phyloP scores from a whole-genome alignment of 2,329 filamentous ascomycete genomes.

The Xylaria sp. region DNA sequence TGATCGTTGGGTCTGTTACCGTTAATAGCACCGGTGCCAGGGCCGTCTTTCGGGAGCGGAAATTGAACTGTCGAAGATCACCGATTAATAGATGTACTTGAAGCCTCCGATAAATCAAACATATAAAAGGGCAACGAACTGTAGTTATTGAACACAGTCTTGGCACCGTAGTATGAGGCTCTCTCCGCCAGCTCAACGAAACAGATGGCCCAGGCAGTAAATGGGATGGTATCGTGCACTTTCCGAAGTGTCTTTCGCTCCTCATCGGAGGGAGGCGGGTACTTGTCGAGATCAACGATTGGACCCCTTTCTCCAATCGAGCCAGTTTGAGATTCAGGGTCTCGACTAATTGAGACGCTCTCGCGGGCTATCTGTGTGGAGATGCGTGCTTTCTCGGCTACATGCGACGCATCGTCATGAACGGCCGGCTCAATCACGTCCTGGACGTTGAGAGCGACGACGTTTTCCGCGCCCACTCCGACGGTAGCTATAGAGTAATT shows the following conservation, averaged over 20 bases:
- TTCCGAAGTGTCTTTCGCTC: constrained; percentile 2
- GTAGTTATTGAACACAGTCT: not conserved
- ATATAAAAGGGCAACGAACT: not conserved
- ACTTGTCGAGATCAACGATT: not conserved
- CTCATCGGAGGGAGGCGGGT: not conserved
- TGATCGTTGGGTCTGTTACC: not conserved
- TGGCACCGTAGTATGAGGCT: constrained; percentile 1
- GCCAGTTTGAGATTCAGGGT: not conserved
- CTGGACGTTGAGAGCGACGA: not conserved
- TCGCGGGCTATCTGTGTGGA: not conserved
- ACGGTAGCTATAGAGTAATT: not conserved
- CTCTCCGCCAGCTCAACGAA: not conserved
- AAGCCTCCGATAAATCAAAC: not conserved
- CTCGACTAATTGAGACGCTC: not conserved
- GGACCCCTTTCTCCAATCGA: not conserved
- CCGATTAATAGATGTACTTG: not conserved
- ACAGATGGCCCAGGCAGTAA: not conserved
- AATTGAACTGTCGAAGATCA: not conserved
- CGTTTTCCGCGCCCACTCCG: not conserved
- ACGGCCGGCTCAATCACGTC: not conserved
- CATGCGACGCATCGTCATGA: not conserved
- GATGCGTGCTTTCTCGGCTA: not conserved
- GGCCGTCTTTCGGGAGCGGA: not conserved
- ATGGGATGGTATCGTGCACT: not conserved
- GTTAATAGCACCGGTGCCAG: not conserved